These are phyloP conservation scores for Paraphoma sp. DNA, from an alignment of 2,329 filamentous ascomycete species.

Conservation along the genomic window DNA sequence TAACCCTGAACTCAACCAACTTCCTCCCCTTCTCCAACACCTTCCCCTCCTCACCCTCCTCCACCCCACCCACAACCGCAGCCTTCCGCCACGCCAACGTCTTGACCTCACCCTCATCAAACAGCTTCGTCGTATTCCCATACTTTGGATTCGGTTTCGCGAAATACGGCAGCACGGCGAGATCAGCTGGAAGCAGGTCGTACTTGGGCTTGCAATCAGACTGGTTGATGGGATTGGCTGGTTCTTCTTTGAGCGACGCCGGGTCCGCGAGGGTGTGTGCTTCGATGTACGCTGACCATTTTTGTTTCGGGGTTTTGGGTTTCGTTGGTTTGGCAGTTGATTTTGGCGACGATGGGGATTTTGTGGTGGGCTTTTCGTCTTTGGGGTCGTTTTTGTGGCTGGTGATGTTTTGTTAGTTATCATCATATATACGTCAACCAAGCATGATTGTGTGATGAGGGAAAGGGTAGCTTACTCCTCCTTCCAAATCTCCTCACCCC, in stretches of 20 bases:
- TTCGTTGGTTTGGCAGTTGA: not conserved
- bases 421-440: not conserved
- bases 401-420: not conserved
- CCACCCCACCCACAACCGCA: constrained; percentile 12
- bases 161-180: constrained; percentile 13
- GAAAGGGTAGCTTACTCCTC: constrained; percentile 4
- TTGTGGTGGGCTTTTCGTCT: not conserved
- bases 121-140: constrained; percentile 20
- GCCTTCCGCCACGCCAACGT: constrained; percentile 13
- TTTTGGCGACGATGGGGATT: not conserved
- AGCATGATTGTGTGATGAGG: not conserved
- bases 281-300: constrained; percentile 14
- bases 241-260: constrained; percentile 14
- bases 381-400: constrained; percentile 2
- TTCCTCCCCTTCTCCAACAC: constrained; percentile 9
- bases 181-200: constrained; percentile 10
- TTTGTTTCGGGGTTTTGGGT: constrained; percentile 14
- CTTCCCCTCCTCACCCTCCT: constrained; percentile 4
- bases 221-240: constrained; percentile 14
- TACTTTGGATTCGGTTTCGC: constrained; percentile 15
- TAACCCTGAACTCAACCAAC: constrained; percentile 13
- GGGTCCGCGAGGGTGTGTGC: constrained; percentile 1
- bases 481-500: constrained; percentile 12
- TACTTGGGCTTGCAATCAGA: constrained; percentile 15
- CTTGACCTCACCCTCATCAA: constrained; percentile 10